Conservation (phyloP, 2,329 filamentous ascomycete species). For the Phoma sp. region DNA sequence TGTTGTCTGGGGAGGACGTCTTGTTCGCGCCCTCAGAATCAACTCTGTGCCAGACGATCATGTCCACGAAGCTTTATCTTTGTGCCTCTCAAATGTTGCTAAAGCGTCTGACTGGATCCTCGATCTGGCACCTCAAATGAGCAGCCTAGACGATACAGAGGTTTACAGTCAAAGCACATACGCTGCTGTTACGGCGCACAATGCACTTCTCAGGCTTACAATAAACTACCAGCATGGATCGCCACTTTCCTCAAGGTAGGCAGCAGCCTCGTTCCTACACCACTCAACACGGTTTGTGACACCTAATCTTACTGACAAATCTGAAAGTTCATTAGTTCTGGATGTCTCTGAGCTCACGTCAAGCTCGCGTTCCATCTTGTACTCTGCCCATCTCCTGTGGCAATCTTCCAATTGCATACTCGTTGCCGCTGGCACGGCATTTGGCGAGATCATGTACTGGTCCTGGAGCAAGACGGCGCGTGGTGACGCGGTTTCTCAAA, state of each 20-base stretch:
- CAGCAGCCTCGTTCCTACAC: too few relatives aligned
- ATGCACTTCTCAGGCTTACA: slow-evolving; percentile 70
- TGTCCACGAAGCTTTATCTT: slow-evolving; percentile 24
- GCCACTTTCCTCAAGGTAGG: slow-evolving; percentile 15
- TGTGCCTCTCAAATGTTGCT: slow-evolving; percentile 27
- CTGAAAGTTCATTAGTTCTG: slow-evolving; percentile 19
- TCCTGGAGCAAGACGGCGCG: slow-evolving; percentile 61
- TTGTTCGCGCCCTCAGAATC: slow-evolving; percentile 54
- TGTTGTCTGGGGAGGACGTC: slow-evolving; percentile 49
- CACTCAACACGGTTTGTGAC: background rate
- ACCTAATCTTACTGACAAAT: background rate
- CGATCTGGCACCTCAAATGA: slow-evolving; percentile 33
- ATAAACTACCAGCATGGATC: slow-evolving; percentile 19
- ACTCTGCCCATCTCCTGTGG: slow-evolving; percentile 78
- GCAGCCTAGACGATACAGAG: slow-evolving; percentile 12
- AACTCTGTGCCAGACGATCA: slow-evolving; percentile 31
- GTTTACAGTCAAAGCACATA: slow-evolving; percentile 18
- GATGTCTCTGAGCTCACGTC: slow-evolving; percentile 61
- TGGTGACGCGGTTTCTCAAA: slow-evolving; percentile 37
- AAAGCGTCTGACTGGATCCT: slow-evolving; percentile 49
- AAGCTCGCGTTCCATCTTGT: slow-evolving; percentile 82
- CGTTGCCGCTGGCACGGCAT: slow-evolving; percentile 88
- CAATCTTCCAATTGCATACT: slow-evolving; percentile 66
- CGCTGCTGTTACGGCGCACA: slow-evolving; percentile 78
- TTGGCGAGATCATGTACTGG: slow-evolving; percentile 94